Percentiles rank a stretch among this genome's conserved stretches.
These are phyloP conservation scores for Odontarrhena argentea DNA, from an alignment of 345 rosid species.

Conservation along the genomic window DNA sequence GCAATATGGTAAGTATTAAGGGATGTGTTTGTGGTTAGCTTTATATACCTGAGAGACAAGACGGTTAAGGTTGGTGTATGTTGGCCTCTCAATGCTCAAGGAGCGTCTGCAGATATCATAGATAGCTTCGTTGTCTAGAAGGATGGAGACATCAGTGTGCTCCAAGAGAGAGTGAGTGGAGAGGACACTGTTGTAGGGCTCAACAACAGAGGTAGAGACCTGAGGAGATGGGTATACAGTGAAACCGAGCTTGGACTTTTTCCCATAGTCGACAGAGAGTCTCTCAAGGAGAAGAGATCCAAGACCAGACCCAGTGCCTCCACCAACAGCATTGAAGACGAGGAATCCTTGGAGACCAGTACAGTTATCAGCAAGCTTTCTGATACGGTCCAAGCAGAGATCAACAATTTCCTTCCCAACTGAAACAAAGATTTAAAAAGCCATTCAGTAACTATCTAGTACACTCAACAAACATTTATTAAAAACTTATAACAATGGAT, in stretches of 20 bases:
- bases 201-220: conserved; percentile 74
- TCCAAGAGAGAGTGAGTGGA: conserved; percentile 77
- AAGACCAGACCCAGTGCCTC: conserved; percentile 82
- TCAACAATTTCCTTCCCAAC: conserved; percentile 86
- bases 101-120: conserved; percentile 82
- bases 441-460: neutral
- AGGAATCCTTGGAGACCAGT: conserved; percentile 87
- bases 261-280: conserved; percentile 70
- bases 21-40: no score
- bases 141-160: conserved; percentile 74
- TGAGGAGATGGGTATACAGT: conserved; percentile 82
- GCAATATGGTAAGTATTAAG: neutral
- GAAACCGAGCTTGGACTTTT: conserved; percentile 76
- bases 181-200: conserved; percentile 81
- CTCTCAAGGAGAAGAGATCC: conserved; percentile 78
- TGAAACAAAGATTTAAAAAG: conserved; percentile 10
- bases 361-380: conserved; percentile 82
- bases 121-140: conserved; percentile 49
- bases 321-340: conserved; percentile 79
- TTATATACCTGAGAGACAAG: conserved; percentile 66
- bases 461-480: neutral
- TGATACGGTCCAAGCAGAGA: conserved; percentile 71
- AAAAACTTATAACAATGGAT: no score
- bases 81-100: conserved; percentile 70
- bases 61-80: conserved; percentile 76